These are phyloP conservation scores for Fusarium anguioides DNA, from an alignment of 2,329 filamentous ascomycete genomes.

Conservation along the genomic window DNA sequence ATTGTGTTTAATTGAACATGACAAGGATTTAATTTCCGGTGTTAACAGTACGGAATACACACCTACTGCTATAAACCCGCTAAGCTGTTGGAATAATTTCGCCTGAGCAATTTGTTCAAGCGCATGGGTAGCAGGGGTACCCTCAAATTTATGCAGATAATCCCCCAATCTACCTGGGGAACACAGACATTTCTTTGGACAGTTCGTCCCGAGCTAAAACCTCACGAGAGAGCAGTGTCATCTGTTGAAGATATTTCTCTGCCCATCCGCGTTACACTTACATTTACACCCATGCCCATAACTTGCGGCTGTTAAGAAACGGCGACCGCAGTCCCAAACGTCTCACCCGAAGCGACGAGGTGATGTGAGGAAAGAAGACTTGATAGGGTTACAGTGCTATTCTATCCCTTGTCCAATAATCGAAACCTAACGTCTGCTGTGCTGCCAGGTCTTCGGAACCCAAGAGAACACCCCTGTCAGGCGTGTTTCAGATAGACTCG, in stretches of 20 bases:
- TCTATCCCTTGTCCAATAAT: slow-evolving; percentile 20
- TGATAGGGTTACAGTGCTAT: slow-evolving; percentile 35
- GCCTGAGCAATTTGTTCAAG: slow-evolving; percentile 10
- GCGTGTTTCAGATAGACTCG: slow-evolving; percentile 35
- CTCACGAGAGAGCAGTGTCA: background rate
- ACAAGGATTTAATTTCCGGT: slow-evolving; percentile 5
- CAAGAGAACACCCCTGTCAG: slow-evolving; percentile 19
- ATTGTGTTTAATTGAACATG: slow-evolving; percentile 1
- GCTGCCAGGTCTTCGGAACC: slow-evolving; percentile 24
- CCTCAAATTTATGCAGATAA: slow-evolving; percentile 25
- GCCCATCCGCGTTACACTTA: background rate
- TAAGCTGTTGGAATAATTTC: slow-evolving; percentile 8
- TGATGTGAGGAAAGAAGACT: slow-evolving; percentile 11
- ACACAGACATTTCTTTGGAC: slow-evolving; percentile 3
- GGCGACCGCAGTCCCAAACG: slow-evolving; percentile 8
- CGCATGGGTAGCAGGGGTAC: slow-evolving; percentile 12
- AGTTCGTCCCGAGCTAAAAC: slow-evolving; percentile 15
- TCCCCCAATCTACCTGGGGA: slow-evolving; percentile 5
- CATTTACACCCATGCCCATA: background rate
- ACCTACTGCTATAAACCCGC: slow-evolving; percentile 11
- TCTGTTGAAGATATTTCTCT: slow-evolving; percentile 16
- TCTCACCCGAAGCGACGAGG: slow-evolving; percentile 1
- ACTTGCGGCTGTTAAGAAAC: slow-evolving; percentile 9
- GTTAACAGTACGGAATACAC: background rate
- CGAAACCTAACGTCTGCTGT: slow-evolving; percentile 25